Evolutionary conservation across 208 protist species (phyloP).

Genomic region (Trypanosoma scelopori): DNA sequence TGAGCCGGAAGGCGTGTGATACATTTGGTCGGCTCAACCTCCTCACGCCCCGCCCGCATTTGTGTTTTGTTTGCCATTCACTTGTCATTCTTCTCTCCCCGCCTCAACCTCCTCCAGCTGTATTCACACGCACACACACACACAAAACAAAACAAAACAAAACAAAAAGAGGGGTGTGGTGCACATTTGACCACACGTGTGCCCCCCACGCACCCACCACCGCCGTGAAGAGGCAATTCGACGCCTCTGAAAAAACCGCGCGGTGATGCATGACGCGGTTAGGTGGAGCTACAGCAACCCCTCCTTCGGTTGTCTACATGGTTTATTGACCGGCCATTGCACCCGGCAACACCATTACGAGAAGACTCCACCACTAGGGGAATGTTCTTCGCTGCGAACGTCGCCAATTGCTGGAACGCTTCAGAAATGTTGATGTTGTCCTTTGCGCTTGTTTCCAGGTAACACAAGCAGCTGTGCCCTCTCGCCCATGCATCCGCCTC

Average conservation of each 20-base stretch:
- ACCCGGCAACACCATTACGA: constrained; percentile 9
- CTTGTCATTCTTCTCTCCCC: too few species aligned
- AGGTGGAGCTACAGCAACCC: constrained; percentile 25
- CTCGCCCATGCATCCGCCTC: constrained; percentile 85
- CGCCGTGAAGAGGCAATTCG: too few species aligned
- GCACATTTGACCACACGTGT: too few species aligned
- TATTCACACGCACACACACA: too few species aligned
- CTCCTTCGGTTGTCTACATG: constrained; percentile 12
- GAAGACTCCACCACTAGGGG: constrained; percentile 34
- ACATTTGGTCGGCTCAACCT: too few species aligned
- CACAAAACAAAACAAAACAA: too few species aligned
- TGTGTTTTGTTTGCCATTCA: too few species aligned
- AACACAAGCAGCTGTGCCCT: constrained; percentile 70
- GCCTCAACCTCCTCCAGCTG: too few species aligned
- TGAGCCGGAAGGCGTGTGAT: too few species aligned
- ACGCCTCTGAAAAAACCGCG: background rate
- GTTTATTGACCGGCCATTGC: constrained; percentile 16
- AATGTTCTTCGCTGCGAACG: constrained; percentile 54
- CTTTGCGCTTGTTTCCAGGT: constrained; percentile 88
- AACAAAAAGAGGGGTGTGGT: too few species aligned
- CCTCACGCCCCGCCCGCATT: too few species aligned
- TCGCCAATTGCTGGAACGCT: constrained; percentile 84
- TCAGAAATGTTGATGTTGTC: constrained; percentile 86
- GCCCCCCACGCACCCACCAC: too few species aligned
- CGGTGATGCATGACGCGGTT: background rate